Percentiles rank a stretch among this genome's conserved stretches.
Conservation (phyloP, 345 rosid genomes). For the Lepidium didymum region DNA sequence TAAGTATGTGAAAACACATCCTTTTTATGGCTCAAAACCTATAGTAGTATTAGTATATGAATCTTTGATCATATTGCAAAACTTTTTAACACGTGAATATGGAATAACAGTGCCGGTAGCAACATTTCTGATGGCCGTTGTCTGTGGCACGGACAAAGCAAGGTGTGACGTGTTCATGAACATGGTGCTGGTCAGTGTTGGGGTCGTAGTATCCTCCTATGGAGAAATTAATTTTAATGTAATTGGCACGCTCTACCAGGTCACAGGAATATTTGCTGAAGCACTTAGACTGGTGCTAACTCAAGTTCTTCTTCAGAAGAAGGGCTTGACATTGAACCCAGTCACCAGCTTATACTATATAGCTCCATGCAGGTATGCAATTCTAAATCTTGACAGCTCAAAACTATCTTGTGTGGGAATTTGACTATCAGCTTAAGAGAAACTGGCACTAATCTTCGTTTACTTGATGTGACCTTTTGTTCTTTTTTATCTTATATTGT, state of each 20-base stretch:
- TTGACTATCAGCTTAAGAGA: neutral
- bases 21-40: neutral
- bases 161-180: conserved; percentile 86
- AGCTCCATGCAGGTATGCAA: conserved; percentile 91
- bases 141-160: conserved; percentile 86
- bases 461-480: neutral
- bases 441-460: neutral
- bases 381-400: neutral
- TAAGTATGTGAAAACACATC: conserved; percentile 54
- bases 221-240: conserved; percentile 92
- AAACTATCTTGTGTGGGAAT: neutral
- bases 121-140: conserved; percentile 74
- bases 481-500: neutral
- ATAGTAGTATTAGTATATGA: neutral
- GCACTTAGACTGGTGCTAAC: conserved; percentile 94
- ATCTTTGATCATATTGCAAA: neutral
- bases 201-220: conserved; percentile 89
- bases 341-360: conserved; percentile 92
- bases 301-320: conserved; percentile 89
- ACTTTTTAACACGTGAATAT: conserved; percentile 13
- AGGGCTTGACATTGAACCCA: conserved; percentile 84
- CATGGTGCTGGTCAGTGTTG: conserved; percentile 96
- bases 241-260: conserved; percentile 89
- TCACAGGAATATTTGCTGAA: conserved; percentile 93
- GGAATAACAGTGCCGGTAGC: conserved; percentile 89